phyloP scores from a whole-genome alignment of 1,284 basidiomycete species.

The Sanguinoderma infundibulare region DNA sequence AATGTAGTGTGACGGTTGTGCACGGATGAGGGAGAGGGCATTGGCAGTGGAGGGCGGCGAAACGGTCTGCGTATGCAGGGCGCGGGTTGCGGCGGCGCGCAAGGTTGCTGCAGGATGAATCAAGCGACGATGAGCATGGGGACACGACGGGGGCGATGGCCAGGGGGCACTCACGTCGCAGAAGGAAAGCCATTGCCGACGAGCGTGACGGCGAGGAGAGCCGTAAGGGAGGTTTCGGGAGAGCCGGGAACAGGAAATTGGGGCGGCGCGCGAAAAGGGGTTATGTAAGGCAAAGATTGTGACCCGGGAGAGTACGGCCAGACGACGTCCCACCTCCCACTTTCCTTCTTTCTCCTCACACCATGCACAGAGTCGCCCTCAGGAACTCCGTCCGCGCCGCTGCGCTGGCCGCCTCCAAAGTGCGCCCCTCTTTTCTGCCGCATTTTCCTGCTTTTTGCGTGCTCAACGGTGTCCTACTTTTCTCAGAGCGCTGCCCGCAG shows the following conservation, averaged over 20 bases:
- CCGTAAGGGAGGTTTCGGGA: constrained; percentile 22
- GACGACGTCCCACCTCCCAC: constrained; percentile 44
- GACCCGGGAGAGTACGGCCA: constrained; percentile 31
- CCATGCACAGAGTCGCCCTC: constrained; percentile 90
- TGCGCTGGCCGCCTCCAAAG: constrained; percentile 71
- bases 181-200: constrained; percentile 35
- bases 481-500: constrained; percentile 49
- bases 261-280: constrained; percentile 35
- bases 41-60: constrained; percentile 38
- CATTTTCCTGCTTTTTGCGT: constrained; percentile 28
- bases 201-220: constrained; percentile 23
- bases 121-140: constrained; percentile 9
- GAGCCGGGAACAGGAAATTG: constrained; percentile 29
- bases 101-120: constrained; percentile 20
- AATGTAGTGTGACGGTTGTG: constrained; percentile 88
- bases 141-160: not conserved
- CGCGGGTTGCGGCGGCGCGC: constrained; percentile 32
- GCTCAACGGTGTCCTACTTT: constrained; percentile 33
- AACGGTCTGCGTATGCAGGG: constrained; percentile 36
- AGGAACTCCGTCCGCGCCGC: constrained; percentile 81
- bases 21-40: constrained; percentile 73
- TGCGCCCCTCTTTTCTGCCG: constrained; percentile 37
- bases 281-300: constrained; percentile 36
- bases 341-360: constrained; percentile 42
- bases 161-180: constrained; percentile 33